phyloP scores from a whole-genome alignment of 169 alveolate genomes.

The Theileria sp. region DNA sequence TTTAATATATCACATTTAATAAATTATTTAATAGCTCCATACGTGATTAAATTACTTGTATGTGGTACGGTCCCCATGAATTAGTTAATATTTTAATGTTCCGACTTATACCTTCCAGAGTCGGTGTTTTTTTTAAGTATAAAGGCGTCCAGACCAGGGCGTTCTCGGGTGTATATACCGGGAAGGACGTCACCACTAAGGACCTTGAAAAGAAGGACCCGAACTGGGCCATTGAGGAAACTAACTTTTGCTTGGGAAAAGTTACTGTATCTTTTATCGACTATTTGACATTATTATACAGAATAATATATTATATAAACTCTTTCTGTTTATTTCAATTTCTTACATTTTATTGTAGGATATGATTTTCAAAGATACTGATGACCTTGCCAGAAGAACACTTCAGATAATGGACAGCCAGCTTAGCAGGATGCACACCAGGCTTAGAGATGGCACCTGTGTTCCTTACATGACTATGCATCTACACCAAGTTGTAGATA shows the following conservation, averaged over 20 bases:
- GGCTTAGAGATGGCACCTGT: conserved; percentile 88
- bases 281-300: background rate
- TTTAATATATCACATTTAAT: background rate
- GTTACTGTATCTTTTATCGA: conserved; percentile 67
- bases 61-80: conserved; percentile 12
- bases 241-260: conserved; percentile 89
- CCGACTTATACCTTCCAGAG: conserved; percentile 10
- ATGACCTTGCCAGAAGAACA: conserved; percentile 86
- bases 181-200: conserved; percentile 81
- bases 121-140: background rate
- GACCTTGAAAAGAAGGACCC: conserved; percentile 83
- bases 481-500: conserved; percentile 80
- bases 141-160: conserved; percentile 38
- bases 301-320: background rate
- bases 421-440: conserved; percentile 85
- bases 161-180: conserved; percentile 73
- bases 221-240: conserved; percentile 91
- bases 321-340: background rate
- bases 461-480: conserved; percentile 84
- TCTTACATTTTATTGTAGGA: conserved; percentile 41
- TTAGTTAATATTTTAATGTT: background rate
- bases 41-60: background rate
- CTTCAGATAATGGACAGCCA: conserved; percentile 88
- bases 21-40: no score
- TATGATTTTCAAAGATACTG: conserved; percentile 80